Evolutionary conservation across 805 yeast species (phyloP).

Genomic region (Huiozyma naganishii): DNA sequence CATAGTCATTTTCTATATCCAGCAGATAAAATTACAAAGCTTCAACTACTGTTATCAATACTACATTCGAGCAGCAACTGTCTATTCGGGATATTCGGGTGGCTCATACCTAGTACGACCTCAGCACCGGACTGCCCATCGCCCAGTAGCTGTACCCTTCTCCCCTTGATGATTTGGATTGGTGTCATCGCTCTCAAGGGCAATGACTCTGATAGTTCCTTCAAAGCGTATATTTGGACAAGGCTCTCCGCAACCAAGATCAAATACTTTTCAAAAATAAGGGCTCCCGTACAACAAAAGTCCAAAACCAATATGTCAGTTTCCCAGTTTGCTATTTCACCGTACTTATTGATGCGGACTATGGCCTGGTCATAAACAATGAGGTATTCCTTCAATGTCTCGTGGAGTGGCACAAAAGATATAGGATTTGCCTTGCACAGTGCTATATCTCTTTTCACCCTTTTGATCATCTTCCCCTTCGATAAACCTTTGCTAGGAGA

Average conservation of each 20-base stretch:
- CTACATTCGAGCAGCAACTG: constrained; percentile 37
- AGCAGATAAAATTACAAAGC: too few relatives aligned
- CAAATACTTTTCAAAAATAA: constrained; percentile 37
- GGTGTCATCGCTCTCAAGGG: constrained; percentile 31
- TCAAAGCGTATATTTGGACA: constrained; percentile 54
- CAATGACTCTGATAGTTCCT: constrained; percentile 8
- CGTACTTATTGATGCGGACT: constrained; percentile 49
- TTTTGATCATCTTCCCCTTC: constrained; percentile 24
- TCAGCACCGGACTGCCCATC: constrained; percentile 29
- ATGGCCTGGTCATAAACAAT: constrained; percentile 65
- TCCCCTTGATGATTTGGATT: constrained; percentile 62
- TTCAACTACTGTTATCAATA: not conserved
- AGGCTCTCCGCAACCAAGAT: constrained; percentile 53
- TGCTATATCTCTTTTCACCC: constrained; percentile 31
- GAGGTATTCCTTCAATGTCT: constrained; percentile 38
- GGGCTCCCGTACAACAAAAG: constrained; percentile 32
- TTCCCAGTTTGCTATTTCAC: constrained; percentile 36
- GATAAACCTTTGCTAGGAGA: constrained; percentile 19
- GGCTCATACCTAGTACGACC: constrained; percentile 40
- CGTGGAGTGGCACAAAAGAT: constrained; percentile 52
- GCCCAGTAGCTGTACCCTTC: constrained; percentile 43
- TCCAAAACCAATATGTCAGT: constrained; percentile 33
- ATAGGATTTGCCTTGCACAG: constrained; percentile 36
- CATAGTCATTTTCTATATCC: too few relatives aligned
- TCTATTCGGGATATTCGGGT: constrained; percentile 51